phyloP scores from a whole-genome alignment of 75 land plant genomes.

The Pinus albicaulis region DNA sequence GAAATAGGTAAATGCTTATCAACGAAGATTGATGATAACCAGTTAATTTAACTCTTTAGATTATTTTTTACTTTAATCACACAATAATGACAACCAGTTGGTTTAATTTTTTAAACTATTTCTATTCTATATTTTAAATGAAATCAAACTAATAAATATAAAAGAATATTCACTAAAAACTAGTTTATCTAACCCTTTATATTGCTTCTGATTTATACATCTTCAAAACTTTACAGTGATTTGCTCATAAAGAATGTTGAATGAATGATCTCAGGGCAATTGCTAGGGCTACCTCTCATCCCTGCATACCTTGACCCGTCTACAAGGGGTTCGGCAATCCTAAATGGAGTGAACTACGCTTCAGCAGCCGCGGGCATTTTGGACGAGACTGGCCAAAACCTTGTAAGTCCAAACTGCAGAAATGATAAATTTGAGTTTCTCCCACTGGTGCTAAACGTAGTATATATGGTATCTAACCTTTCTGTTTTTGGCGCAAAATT shows the following conservation, averaged over 20 bases:
- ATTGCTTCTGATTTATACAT: not conserved
- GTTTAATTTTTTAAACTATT: not conserved
- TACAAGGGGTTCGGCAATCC: constrained; percentile 33
- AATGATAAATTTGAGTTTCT: not conserved
- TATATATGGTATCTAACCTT: not conserved
- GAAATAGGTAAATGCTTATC: no score
- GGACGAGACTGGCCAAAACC: constrained; percentile 57
- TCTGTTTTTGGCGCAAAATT: not conserved
- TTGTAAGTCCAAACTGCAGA: constrained; percentile 12
- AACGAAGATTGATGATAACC: no score
- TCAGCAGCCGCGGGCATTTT: constrained; percentile 79
- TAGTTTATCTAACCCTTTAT: not conserved
- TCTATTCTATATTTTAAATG: not conserved
- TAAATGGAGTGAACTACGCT: constrained; percentile 80
- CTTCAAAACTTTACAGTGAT: not conserved
- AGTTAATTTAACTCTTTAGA: no score
- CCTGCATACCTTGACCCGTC: constrained; percentile 53
- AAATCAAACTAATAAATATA: no score
- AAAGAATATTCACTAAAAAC: no score
- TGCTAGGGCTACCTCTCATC: constrained; percentile 50
- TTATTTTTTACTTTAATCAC: no score
- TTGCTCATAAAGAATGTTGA: not conserved
- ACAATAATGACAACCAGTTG: no score
- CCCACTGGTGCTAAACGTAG: not conserved
- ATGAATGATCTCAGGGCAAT: constrained; percentile 22